Percentiles rank a stretch among this genome's conserved stretches.
phyloP scores from a whole-genome alignment of 2,329 filamentous ascomycete species.

The Cyphellophora europaea region DNA sequence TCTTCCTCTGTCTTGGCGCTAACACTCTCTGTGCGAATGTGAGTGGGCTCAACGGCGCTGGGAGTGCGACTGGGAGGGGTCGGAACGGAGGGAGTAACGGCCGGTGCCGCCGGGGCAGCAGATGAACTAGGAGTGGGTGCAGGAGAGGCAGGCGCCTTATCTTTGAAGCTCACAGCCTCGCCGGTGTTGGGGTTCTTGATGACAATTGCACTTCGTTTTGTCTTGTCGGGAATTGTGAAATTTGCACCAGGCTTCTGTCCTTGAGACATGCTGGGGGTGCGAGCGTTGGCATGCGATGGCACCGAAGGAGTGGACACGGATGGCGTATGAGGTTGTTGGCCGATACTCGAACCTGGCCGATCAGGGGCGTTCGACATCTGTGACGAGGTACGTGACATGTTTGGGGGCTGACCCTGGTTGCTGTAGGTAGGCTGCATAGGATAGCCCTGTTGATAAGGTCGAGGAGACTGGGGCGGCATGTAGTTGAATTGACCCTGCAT shows the following conservation, averaged over 20 bases:
- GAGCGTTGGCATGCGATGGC: conserved; percentile 44
- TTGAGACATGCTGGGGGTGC: conserved; percentile 47
- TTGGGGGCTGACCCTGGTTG: conserved; percentile 34
- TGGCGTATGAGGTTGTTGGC: conserved; percentile 43
- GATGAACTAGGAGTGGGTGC: conserved; percentile 46
- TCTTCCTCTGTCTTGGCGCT: conserved; percentile 67
- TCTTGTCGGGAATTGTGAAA: conserved; percentile 50
- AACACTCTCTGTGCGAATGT: conserved; percentile 62
- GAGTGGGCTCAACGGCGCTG: conserved; percentile 53
- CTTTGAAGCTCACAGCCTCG: conserved; percentile 60
- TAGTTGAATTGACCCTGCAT: conserved; percentile 24
- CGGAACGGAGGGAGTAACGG: conserved; percentile 60
- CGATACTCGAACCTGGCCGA: conserved; percentile 50
- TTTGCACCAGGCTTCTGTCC: conserved; percentile 51
- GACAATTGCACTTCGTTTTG: conserved; percentile 64
- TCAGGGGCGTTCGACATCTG: conserved; percentile 62
- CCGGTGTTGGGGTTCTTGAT: conserved; percentile 75
- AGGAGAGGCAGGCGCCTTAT: conserved; percentile 22
- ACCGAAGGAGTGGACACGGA: conserved; percentile 34
- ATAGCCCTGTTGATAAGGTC: conserved; percentile 40
- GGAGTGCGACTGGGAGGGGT: conserved; percentile 71
- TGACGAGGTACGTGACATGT: conserved; percentile 76
- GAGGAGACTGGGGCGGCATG: conserved; percentile 36
- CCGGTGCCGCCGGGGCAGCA: conserved; percentile 45
- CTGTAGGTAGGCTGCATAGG: conserved; percentile 45